phyloP scores from a whole-genome alignment of 2,329 filamentous ascomycete genomes.

The Pestalotiopsis sp. region DNA sequence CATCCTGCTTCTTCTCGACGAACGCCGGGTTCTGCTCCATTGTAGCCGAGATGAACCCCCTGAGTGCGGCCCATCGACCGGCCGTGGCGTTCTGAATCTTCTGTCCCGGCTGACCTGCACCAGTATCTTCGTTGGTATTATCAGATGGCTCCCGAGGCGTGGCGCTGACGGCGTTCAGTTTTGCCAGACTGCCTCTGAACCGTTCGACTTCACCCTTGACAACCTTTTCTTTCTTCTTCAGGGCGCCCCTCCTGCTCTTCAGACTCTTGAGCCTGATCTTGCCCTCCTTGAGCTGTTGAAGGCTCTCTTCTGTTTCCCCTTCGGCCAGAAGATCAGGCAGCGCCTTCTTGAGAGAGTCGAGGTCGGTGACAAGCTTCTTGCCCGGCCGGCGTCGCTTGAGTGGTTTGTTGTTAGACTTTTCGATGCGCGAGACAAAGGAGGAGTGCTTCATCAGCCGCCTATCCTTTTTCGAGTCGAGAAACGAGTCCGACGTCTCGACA shows the following conservation, averaged over 20 bases:
- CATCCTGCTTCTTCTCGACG: conserved; percentile 31
- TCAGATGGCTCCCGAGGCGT: conserved; percentile 17
- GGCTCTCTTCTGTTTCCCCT: conserved; percentile 48
- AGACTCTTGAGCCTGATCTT: conserved; percentile 77
- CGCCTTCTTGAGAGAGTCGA: conserved; percentile 79
- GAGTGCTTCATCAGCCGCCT: conserved; percentile 83
- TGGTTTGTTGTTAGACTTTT: conserved; percentile 58
- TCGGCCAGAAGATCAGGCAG: conserved; percentile 64
- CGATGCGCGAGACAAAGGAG: conserved; percentile 75
- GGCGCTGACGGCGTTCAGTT: conserved; percentile 55
- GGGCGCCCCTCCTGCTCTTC: conserved; percentile 73
- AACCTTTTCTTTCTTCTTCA: conserved; percentile 81
- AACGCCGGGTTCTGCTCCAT: conserved; percentile 90
- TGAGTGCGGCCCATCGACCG: conserved; percentile 77
- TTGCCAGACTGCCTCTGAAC: conserved; percentile 82
- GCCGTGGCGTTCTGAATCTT: conserved; percentile 42
- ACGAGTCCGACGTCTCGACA: conserved; percentile 52
- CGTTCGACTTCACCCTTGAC: conserved; percentile 81
- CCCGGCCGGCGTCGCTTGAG: conserved; percentile 68
- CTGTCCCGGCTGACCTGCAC: not conserved
- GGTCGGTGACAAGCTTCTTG: conserved; percentile 77
- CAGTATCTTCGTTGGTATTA: conserved; percentile 18
- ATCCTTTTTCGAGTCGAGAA: conserved; percentile 77
- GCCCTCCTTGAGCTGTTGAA: conserved; percentile 47
- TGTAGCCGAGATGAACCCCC: conserved; percentile 81